phyloP scores from a whole-genome alignment of 1,284 basidiomycete species.

The Taiwanofungus camphoratus region DNA sequence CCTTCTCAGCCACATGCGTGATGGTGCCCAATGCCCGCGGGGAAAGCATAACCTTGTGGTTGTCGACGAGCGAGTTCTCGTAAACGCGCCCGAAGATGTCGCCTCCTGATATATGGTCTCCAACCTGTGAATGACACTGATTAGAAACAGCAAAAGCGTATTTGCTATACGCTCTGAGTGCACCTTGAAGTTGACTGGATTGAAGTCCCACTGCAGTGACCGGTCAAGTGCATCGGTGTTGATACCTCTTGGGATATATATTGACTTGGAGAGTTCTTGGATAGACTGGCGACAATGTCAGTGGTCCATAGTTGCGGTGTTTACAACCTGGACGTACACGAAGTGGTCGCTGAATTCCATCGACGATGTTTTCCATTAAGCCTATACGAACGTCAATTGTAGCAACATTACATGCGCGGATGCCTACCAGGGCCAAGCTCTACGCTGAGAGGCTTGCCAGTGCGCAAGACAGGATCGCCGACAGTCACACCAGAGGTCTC shows the following conservation, averaged over 20 bases:
- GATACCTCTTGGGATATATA: conserved; percentile 98
- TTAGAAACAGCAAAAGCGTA: background rate
- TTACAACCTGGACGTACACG: conserved; percentile 50
- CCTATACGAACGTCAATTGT: conserved; percentile 40
- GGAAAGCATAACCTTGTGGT: conserved; percentile 96
- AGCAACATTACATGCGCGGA: background rate
- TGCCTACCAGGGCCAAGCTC: conserved; percentile 88
- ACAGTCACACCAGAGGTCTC: conserved; percentile 98
- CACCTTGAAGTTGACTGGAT: conserved; percentile 78
- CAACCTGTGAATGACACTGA: conserved; percentile 47
- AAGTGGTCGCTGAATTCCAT: conserved; percentile 92
- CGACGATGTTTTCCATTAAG: conserved; percentile 97
- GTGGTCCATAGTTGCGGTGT: conserved; percentile 13
- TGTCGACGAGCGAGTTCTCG: conserved; percentile 94
- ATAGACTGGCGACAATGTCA: conserved; percentile 60
- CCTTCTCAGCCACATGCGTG: conserved; percentile 91
- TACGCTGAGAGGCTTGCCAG: conserved; percentile 96
- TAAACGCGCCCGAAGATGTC: conserved; percentile 95
- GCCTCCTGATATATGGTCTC: conserved; percentile 96
- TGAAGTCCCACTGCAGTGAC: conserved; percentile 92
- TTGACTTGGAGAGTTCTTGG: conserved; percentile 93
- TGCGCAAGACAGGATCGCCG: conserved; percentile 95
- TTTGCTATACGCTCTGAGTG: too few species aligned
- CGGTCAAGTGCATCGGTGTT: conserved; percentile 96
- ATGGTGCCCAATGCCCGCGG: conserved; percentile 95